Conservation (phyloP, 2,329 filamentous ascomycete genomes). For the Fusarium redolens region DNA sequence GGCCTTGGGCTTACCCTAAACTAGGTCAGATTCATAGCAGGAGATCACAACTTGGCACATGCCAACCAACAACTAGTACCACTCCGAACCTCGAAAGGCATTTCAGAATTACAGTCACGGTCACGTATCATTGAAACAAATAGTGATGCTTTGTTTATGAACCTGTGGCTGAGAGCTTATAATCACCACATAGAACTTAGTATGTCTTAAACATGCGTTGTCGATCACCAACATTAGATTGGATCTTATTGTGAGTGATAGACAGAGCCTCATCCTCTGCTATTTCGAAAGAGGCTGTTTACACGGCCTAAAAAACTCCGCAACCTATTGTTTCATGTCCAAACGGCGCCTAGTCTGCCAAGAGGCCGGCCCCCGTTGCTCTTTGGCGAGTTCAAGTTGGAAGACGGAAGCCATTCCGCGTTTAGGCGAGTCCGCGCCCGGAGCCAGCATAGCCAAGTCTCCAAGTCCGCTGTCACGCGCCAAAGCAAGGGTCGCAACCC, state of each 20-base stretch:
- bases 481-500: conserved; percentile 35
- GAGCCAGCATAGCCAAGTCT: conserved; percentile 21
- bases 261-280: neutral
- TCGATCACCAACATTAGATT: neutral
- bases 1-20: conserved; percentile 5
- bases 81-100: neutral
- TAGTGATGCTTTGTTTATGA: neutral
- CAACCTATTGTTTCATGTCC: conserved; percentile 26
- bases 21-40: neutral
- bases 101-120: neutral
- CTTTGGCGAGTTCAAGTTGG: conserved; percentile 11
- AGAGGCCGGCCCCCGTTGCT: neutral
- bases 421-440: conserved; percentile 43
- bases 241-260: neutral
- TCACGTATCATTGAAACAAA: neutral
- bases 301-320: conserved; percentile 7
- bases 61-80: neutral
- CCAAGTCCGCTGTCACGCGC: conserved; percentile 39
- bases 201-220: neutral
- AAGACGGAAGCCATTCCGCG: conserved; percentile 40
- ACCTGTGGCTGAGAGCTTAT: too few relatives aligned
- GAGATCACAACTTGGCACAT: neutral
- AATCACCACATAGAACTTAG: too few relatives aligned
- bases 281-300: conserved; percentile 1
- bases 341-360: conserved; percentile 17